These are phyloP conservation scores for Scedosporium dehoogii DNA, from an alignment of 2,329 filamentous ascomycete genomes.

Conservation along the genomic window DNA sequence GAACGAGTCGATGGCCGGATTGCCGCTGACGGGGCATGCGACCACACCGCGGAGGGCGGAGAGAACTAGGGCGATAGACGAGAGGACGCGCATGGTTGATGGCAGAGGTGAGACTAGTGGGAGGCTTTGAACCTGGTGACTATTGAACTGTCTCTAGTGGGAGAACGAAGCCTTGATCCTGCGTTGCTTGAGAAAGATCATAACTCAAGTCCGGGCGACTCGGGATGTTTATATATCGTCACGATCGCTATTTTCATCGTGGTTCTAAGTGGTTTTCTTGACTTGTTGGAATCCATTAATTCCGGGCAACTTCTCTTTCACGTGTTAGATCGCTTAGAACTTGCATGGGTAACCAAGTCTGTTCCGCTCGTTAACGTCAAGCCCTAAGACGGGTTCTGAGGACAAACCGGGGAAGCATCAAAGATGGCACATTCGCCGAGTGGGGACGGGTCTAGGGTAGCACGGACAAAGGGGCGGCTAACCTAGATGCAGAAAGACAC, in stretches of 20 bases:
- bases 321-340: too few species aligned
- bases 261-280: not conserved
- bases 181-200: too few species aligned
- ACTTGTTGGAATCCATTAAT: not conserved
- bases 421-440: not conserved
- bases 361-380: not conserved
- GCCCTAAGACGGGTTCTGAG: not conserved
- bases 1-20: constrained; percentile 33
- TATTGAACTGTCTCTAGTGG: not conserved
- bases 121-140: not conserved
- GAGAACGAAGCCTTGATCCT: not conserved
- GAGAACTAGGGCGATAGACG: not conserved
- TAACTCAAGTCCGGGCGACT: too few species aligned
- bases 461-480: not conserved
- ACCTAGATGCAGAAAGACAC: not conserved
- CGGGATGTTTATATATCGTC: too few species aligned
- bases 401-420: not conserved
- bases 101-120: not conserved
- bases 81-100: not conserved
- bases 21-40: not conserved
- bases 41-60: not conserved
- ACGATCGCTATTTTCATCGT: not conserved
- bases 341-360: not conserved
- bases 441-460: not conserved
- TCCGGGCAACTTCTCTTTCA: not conserved